A percentile compares a stretch with the other conserved stretches of the same genome.
Evolutionary conservation across 495 filamentous ascomycete genomes (phyloP).

Genomic region (Parathielavia appendiculata): DNA sequence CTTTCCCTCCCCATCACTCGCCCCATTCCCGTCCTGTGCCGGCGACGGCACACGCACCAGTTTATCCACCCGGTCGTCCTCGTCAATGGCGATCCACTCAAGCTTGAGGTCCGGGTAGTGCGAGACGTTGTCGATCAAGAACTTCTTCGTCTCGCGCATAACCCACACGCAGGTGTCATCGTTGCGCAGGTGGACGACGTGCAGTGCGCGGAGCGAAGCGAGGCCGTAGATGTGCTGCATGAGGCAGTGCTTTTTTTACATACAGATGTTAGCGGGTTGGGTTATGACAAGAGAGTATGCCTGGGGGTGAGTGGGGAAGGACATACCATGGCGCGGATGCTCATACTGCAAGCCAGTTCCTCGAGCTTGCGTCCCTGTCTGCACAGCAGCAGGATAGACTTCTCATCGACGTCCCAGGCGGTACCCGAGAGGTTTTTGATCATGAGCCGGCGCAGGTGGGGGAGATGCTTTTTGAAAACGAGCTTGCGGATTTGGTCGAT

Average conservation of each 20-base stretch:
- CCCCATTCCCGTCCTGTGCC: background rate
- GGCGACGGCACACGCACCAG: conserved; percentile 26
- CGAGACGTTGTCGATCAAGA: conserved; percentile 49
- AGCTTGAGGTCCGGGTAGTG: conserved; percentile 48
- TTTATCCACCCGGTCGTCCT: conserved; percentile 38
- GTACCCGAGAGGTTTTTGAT: conserved; percentile 47
- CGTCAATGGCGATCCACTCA: conserved; percentile 49
- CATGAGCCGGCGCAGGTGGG: conserved; percentile 40
- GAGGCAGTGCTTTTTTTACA: conserved; percentile 39
- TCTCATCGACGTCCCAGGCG: conserved; percentile 52
- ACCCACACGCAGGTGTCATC: conserved; percentile 49
- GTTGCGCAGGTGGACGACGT: conserved; percentile 46
- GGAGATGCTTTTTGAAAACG: conserved; percentile 46
- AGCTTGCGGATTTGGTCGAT: conserved; percentile 51
- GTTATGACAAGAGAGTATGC: background rate
- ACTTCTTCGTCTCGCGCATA: conserved; percentile 45
- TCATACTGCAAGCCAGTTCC: conserved; percentile 52
- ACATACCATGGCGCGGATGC: conserved; percentile 48
- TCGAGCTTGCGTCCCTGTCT: conserved; percentile 41
- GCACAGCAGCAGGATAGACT: conserved; percentile 46
- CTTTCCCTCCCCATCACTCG: conserved; percentile 21
- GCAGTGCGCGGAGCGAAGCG: conserved; percentile 46
- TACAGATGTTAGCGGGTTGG: background rate
- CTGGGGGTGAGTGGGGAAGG: background rate
- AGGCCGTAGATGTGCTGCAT: conserved; percentile 48